Evolutionary conservation across 495 filamentous ascomycete species (phyloP).

Genomic region (Chaetomidium leptoderma): DNA sequence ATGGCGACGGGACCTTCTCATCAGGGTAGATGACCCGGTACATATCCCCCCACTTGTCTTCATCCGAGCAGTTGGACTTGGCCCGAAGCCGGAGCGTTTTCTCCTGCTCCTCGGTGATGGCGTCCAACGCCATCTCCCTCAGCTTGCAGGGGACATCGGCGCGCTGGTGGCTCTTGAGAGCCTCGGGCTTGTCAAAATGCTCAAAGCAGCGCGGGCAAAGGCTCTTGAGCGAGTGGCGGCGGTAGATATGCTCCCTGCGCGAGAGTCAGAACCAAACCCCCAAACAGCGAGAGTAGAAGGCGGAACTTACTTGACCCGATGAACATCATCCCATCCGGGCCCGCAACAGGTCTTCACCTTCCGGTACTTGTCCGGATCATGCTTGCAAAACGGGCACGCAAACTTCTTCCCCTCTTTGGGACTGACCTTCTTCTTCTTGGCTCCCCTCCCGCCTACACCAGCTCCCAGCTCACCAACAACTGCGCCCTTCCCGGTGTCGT

Average conservation of each 20-base stretch:
- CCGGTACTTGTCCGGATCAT: slow-evolving; percentile 35
- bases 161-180: slow-evolving; percentile 37
- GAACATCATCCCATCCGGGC: slow-evolving; percentile 41
- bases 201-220: slow-evolving; percentile 40
- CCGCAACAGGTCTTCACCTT: slow-evolving; percentile 38
- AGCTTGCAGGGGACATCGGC: slow-evolving; percentile 35
- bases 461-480: not conserved
- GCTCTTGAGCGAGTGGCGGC: slow-evolving; percentile 38
- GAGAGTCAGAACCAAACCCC: not conserved
- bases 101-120: slow-evolving; percentile 33
- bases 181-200: slow-evolving; percentile 35
- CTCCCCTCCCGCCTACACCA: not conserved
- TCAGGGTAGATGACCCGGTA: slow-evolving; percentile 29
- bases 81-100: slow-evolving; percentile 23
- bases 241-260: slow-evolving; percentile 43
- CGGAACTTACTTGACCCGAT: slow-evolving; percentile 42
- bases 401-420: slow-evolving; percentile 24
- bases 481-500: not conserved
- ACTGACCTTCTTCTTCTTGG: slow-evolving; percentile 21
- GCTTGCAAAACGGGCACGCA: slow-evolving; percentile 44
- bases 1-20: slow-evolving; percentile 27
- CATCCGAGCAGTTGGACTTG: slow-evolving; percentile 22
- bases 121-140: slow-evolving; percentile 14
- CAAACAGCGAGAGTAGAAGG: not conserved
- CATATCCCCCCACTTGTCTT: slow-evolving; percentile 33